Base-by-base conservation (phyloP, 1,284 basidiomycete species). In the Leccinum proliferum region DNA sequence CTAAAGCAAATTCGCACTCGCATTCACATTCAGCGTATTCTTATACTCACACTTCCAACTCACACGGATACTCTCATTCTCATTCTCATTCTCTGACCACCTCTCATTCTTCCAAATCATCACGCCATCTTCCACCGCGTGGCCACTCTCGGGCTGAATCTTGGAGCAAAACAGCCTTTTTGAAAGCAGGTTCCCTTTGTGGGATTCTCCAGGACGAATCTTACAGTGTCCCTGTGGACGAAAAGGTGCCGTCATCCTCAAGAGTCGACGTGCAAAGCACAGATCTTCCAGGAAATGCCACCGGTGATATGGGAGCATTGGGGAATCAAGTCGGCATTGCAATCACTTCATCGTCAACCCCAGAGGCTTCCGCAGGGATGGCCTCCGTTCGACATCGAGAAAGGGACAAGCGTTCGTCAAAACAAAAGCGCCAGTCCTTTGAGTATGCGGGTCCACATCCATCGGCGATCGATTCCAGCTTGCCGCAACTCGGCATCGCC, bases 261-360 rank as follows among this genome's bases (percentile, higher is more conserved):
- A 77, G 71, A 58, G 67, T 70, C 6, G 77, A 79, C 6, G 78
- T 73, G 6, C 83, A 81, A 14, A 81, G 75, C 64, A 70, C 79
- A 3, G 79, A 81, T 55, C 75, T 75, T 25, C 69, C 81, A 1
- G 67, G 68, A 4, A 67, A 73, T 29, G 66, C 57, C 18, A 70
- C 73, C 18, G 76, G 78, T 66, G 35, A 75, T 72, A 57, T 67
- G 65, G 66, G 64, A 71, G n/a, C 68, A 65, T 4, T 59, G 5
- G 69, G 65, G 25, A 74, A 69, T 8, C 76, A 78, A 61, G 78
- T 89, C 8, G 89, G 89, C 3, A 83, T 91, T 61, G 90, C 89
- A 5, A 71, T 92, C 21, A 84, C 85, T 5, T 86, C 88, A 0
- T 83, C 88, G 3, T 80, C 81, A 0, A 73, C 77, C 4, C 70